Base-by-base conservation (phyloP, 257 asterid species). In the Datura wrightii region DNA sequence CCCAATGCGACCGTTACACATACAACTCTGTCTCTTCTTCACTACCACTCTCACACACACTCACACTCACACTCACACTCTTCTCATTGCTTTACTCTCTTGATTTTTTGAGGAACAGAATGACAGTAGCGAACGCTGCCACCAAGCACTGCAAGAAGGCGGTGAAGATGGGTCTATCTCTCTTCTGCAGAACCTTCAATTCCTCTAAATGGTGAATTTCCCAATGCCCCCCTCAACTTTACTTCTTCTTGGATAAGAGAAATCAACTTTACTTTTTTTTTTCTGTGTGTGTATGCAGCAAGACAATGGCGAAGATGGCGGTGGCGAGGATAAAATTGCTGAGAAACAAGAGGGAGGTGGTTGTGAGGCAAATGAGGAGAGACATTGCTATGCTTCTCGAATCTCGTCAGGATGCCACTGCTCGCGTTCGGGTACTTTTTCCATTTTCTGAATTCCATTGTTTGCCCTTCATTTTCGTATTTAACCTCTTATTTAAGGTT, bases 281-380 rank as follows among this genome's bases (percentile, higher is more conserved):
- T 37, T 83, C 69, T 56, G 50, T 54, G 55, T 85, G 37, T 18
- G 63, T 50, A 19, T 69, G 84, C 84, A 94, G 99, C 90, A 97
- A 95, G 92, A 94, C 99, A 42, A 89, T 89, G 98, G 98, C 98
- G 87, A 97, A 95, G 87, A 94, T 97, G 98, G 91, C 98, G 86
- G 97, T 94, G 87, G 99, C 99, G 52, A 94, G 99, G 85, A 93
- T 97, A 50, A 97, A 97, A 84, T 92, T 97, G 31, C 94, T 97
- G 86, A 91, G 99, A 93, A 97, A 97, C 93, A 97, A 94, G 93
- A 92, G 98, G 85, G 97, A 95, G 63, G 99, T 86, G 89, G 97
- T 92, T 83, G 94, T 97, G 63, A 89, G 92, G 91, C 99, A 97
- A 91, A 97, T 95, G 97, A 87, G 99, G 90, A 97, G 98, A 42